Evolutionary conservation across 805 yeast genomes (phyloP).

Genomic region (Yamadazyma akitaensis): DNA sequence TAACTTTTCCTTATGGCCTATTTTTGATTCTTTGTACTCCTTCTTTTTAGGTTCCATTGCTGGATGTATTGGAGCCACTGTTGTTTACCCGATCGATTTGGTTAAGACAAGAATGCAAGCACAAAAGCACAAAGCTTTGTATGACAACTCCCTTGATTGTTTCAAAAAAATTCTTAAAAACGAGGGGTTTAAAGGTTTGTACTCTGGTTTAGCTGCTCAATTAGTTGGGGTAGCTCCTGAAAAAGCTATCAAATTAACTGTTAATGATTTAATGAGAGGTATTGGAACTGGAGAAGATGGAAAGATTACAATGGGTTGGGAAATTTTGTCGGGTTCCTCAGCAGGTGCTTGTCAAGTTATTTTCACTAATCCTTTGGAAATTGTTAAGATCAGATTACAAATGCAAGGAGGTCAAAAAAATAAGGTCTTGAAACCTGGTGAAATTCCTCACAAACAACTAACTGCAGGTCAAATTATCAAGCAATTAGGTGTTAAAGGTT

Average conservation of each 20-base stretch:
- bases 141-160: slow-evolving; percentile 83
- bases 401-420: slow-evolving; percentile 73
- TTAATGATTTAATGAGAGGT: slow-evolving; percentile 82
- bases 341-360: slow-evolving; percentile 98
- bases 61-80: slow-evolving; percentile 98
- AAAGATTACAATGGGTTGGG: slow-evolving; percentile 52
- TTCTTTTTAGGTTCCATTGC: slow-evolving; percentile 91
- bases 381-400: slow-evolving; percentile 91
- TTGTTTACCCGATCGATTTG: slow-evolving; percentile 93
- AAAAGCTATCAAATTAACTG: slow-evolving; percentile 93
- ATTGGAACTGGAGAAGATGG: slow-evolving; percentile 52
- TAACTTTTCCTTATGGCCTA: slow-evolving; percentile 45
- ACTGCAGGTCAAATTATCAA: slow-evolving; percentile 71
- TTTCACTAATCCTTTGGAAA: slow-evolving; percentile 94
- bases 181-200: slow-evolving; percentile 84
- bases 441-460: slow-evolving; percentile 40
- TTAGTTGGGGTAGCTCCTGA: slow-evolving; percentile 97
- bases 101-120: slow-evolving; percentile 98
- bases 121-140: slow-evolving; percentile 68
- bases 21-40: slow-evolving; percentile 74
- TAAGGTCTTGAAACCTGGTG: slow-evolving; percentile 26
- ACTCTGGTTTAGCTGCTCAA: slow-evolving; percentile 92
- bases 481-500: slow-evolving; percentile 77
- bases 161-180: slow-evolving; percentile 67
- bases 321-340: slow-evolving; percentile 82